Conservation (phyloP, 2,329 filamentous ascomycete species). For the Phoma sp. region DNA sequence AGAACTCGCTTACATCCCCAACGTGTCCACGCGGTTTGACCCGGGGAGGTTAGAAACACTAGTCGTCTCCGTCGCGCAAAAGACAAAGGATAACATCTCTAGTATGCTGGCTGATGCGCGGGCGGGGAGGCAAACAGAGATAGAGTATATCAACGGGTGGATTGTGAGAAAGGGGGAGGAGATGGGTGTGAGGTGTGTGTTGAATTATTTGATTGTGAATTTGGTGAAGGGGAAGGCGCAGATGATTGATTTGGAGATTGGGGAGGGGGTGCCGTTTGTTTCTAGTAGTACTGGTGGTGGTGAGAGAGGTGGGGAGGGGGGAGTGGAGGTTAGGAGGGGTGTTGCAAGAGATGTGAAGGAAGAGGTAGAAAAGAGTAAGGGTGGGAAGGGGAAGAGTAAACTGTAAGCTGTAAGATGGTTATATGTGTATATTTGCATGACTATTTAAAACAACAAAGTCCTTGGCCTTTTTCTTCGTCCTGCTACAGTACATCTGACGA, state of each 20-base stretch:
- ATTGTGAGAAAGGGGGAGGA: constrained; percentile 76
- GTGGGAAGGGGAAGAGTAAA: no score
- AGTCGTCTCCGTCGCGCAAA: constrained; percentile 61
- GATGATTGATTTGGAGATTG: constrained; percentile 52
- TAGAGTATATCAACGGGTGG: constrained; percentile 89
- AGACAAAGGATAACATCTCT: constrained; percentile 65
- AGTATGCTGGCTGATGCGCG: constrained; percentile 73
- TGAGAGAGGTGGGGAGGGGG: constrained; percentile 16
- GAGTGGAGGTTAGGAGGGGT: constrained; percentile 6
- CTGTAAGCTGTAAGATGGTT: no score
- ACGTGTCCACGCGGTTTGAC: constrained; percentile 66
- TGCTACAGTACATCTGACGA: no score
- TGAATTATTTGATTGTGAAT: constrained; percentile 76
- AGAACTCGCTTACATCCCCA: constrained; percentile 70
- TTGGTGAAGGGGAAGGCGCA: constrained; percentile 75
- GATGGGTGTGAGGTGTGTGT: constrained; percentile 73
- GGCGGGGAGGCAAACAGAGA: constrained; percentile 70
- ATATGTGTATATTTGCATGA: no score
- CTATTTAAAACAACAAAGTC: no score
- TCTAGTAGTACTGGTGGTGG: constrained; percentile 5
- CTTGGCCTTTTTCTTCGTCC: no score
- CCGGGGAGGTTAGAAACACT: constrained; percentile 68
- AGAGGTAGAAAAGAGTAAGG: neutral
- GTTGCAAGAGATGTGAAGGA: neutral
- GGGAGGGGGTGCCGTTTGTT: constrained; percentile 51